phyloP scores from a whole-genome alignment of 768 basidiomycete genomes.

The Phaffia tasmanica region DNA sequence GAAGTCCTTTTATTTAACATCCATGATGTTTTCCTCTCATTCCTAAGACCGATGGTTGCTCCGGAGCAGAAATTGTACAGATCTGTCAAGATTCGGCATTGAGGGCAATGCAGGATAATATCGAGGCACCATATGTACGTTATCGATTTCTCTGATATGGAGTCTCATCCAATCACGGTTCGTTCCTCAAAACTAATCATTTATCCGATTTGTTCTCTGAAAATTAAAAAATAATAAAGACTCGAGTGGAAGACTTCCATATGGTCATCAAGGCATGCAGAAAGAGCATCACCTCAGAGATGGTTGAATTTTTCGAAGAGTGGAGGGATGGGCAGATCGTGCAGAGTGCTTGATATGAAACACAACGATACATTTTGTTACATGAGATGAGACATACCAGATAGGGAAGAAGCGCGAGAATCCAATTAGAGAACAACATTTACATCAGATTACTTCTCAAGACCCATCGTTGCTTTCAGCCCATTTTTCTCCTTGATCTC shows the following conservation, averaged over 20 bases:
- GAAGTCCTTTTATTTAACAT: neutral
- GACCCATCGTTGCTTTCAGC: slow-evolving; percentile 1
- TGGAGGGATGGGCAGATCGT: slow-evolving; percentile 49
- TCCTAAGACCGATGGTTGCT: slow-evolving; percentile 92
- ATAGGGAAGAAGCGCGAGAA: no score
- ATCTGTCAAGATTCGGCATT: slow-evolving; percentile 95
- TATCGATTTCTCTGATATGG: neutral
- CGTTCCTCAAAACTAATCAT: slow-evolving; percentile 11
- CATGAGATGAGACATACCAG: no score
- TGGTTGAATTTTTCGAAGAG: slow-evolving; percentile 56
- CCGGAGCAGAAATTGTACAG: slow-evolving; percentile 83
- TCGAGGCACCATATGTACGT: slow-evolving; percentile 63
- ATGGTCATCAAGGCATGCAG: slow-evolving; percentile 60
- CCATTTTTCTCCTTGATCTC: slow-evolving; percentile 22
- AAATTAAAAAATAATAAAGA: slow-evolving; percentile 43
- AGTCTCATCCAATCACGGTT: neutral
- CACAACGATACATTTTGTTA: no score
- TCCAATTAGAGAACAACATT: no score
- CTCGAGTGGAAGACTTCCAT: slow-evolving; percentile 61
- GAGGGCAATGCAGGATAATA: slow-evolving; percentile 76
- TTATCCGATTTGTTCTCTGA: neutral
- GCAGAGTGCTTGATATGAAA: slow-evolving; percentile 22
- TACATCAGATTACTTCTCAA: neutral
- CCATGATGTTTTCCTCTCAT: neutral
- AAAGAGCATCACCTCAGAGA: slow-evolving; percentile 70